phyloP scores from a whole-genome alignment of 345 rosid genomes.

The Bruguiera sexangula region DNA sequence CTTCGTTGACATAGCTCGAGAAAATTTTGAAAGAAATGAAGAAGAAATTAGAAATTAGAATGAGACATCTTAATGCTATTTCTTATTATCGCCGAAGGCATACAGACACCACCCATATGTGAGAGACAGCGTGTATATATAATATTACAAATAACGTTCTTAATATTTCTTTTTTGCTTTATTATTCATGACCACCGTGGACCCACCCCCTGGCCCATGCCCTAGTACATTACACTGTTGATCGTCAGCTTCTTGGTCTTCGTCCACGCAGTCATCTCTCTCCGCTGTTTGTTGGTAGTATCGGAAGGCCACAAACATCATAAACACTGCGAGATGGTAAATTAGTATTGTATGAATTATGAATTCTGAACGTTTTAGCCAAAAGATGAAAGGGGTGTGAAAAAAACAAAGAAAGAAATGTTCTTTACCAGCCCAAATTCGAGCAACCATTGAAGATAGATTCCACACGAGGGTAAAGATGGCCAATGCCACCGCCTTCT shows the following conservation, averaged over 20 bases:
- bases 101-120: too few species aligned
- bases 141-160: not conserved
- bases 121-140: too few species aligned
- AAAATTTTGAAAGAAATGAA: too few species aligned
- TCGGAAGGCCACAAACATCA: constrained; percentile 77
- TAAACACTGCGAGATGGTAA: constrained; percentile 46
- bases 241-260: constrained; percentile 6
- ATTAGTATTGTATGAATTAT: not conserved
- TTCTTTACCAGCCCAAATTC: constrained; percentile 72
- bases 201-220: not conserved
- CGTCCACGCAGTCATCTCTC: constrained; percentile 27
- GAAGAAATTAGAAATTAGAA: too few species aligned
- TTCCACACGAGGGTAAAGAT: constrained; percentile 70
- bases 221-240: not conserved
- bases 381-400: too few species aligned
- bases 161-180: constrained; percentile 6
- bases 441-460: constrained; percentile 60
- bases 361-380: not conserved
- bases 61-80: too few species aligned
- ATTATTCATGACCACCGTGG: constrained; percentile 5
- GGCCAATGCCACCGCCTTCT: constrained; percentile 58
- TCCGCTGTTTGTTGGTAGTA: constrained; percentile 53
- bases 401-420: not conserved
- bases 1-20: too few species aligned
- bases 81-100: constrained; percentile 11